A percentile compares a stretch with the other conserved stretches of the same genome.
These are phyloP conservation scores for Sporothrix pallida DNA, from an alignment of 2,329 filamentous ascomycete genomes.

Conservation along the genomic window DNA sequence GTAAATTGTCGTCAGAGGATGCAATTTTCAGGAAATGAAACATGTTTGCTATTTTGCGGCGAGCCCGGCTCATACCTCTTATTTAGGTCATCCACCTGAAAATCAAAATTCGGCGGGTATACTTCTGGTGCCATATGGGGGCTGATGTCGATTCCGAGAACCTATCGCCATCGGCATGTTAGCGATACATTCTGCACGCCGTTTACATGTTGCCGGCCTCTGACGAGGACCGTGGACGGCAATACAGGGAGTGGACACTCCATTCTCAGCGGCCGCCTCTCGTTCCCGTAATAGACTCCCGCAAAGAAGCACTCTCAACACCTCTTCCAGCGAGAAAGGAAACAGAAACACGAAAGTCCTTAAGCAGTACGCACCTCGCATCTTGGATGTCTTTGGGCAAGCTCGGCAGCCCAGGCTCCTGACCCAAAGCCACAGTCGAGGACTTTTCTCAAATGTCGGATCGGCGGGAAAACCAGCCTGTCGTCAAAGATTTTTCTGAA, in stretches of 20 bases:
- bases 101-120: slow-evolving; percentile 66
- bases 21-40: neutral
- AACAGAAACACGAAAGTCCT: neutral
- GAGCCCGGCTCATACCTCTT: slow-evolving; percentile 53
- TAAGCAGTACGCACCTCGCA: slow-evolving; percentile 61
- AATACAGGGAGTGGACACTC: no score
- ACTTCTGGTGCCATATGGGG: slow-evolving; percentile 71
- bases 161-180: slow-evolving; percentile 51
- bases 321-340: no score
- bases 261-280: no score
- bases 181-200: neutral
- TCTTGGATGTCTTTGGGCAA: slow-evolving; percentile 66
- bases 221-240: no score
- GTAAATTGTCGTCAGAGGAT: slow-evolving; percentile 34
- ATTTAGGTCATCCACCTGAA: slow-evolving; percentile 77
- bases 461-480: slow-evolving; percentile 72
- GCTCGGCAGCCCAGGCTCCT: slow-evolving; percentile 72
- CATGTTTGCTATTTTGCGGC: neutral
- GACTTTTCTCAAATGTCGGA: slow-evolving; percentile 60
- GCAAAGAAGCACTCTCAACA: no score
- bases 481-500: slow-evolving; percentile 69
- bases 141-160: slow-evolving; percentile 73
- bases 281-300: no score
- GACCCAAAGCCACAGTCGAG: slow-evolving; percentile 76
- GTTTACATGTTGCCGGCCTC: no score